A percentile compares a stretch with the other conserved stretches of the same genome.
Conservation (phyloP, 1,139 yeast genomes). For the Saccharomyces hybrid region DNA sequence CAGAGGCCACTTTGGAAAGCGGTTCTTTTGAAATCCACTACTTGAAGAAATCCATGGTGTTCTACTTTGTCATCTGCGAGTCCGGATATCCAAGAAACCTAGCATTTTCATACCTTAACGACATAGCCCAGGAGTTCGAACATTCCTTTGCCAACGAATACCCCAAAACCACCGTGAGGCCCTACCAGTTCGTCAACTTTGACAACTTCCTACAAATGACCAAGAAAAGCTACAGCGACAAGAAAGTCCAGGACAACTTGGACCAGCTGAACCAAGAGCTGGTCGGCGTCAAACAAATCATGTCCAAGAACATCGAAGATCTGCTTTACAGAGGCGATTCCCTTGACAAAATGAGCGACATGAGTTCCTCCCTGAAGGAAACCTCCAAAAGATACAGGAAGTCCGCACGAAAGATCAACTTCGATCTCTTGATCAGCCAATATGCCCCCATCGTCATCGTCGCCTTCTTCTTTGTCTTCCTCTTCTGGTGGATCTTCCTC, state of each 20-base stretch:
- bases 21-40: slow-evolving; percentile 74
- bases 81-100: slow-evolving; percentile 77
- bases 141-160: slow-evolving; percentile 75
- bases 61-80: slow-evolving; percentile 72
- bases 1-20: slow-evolving; percentile 78
- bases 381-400: slow-evolving; percentile 84
- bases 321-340: slow-evolving; percentile 90
- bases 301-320: slow-evolving; percentile 95
- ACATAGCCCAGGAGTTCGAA: slow-evolving; percentile 72
- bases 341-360: slow-evolving; percentile 83
- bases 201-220: slow-evolving; percentile 81
- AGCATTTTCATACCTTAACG: slow-evolving; percentile 80
- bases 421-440: slow-evolving; percentile 81
- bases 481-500: slow-evolving; percentile 76
- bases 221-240: slow-evolving; percentile 75
- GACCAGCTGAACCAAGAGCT: slow-evolving; percentile 81
- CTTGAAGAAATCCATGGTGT: slow-evolving; percentile 51
- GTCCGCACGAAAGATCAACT: slow-evolving; percentile 83
- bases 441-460: slow-evolving; percentile 79
- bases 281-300: slow-evolving; percentile 87
- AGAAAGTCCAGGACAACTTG: slow-evolving; percentile 80
- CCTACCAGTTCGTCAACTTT: slow-evolving; percentile 84
- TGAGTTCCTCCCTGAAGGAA: slow-evolving; percentile 68
- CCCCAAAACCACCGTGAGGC: slow-evolving; percentile 55
- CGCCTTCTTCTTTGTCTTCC: slow-evolving; percentile 62